Base-by-base conservation (phyloP, 108 stramenopile genomes). In the Cyclotella distinguenda region DNA sequence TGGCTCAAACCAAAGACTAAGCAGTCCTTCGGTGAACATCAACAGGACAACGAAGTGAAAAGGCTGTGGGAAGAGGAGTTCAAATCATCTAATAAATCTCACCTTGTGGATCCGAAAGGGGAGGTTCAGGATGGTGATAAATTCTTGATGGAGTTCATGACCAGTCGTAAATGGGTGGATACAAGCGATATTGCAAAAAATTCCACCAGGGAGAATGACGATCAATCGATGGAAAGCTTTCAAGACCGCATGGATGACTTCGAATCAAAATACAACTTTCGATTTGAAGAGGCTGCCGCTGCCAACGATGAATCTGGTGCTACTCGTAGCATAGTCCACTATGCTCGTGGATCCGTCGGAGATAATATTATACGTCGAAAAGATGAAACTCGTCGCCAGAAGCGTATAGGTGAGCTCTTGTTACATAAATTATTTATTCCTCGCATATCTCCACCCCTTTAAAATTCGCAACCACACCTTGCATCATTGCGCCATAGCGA, bases 231-330 rank as follows among this genome's bases (percentile, higher is more conserved):
- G 91, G 31, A 85, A 93, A 45, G 91, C 87, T 44, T 55, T 97
- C 31, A 59, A 59, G 97, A 99, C 23, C 66, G 71, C n/a, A 88
- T 85, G 45, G 99, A 99, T 63, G 94, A 83, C 18, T 99, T 95
- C 78, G 99, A 99, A 85, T 84, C 89, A 57, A 89, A 96, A 66
- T 99, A 97, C 87, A 99, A 99, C 66, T 99, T 99, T 68, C 90
- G 99, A 19, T 98, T 98, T 74, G 99, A 99, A 79, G 94, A 99
- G 82, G 93, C 89, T 18, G 78, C 79, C 15, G 74, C 85, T 11
- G 69, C 82, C 33, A 56, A 61, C 31, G 67, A 56, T 18, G 15
- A 48, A 50, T 86, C 85, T 34, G 89, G 89, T 18, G 88, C 87
- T 12, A 54, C 68, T 7, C 71, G 85, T 28, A 84, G 85, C 16